Evolutionary conservation across 768 basidiomycete species (phyloP).

Genomic region (Paxillus rubicundulus): DNA sequence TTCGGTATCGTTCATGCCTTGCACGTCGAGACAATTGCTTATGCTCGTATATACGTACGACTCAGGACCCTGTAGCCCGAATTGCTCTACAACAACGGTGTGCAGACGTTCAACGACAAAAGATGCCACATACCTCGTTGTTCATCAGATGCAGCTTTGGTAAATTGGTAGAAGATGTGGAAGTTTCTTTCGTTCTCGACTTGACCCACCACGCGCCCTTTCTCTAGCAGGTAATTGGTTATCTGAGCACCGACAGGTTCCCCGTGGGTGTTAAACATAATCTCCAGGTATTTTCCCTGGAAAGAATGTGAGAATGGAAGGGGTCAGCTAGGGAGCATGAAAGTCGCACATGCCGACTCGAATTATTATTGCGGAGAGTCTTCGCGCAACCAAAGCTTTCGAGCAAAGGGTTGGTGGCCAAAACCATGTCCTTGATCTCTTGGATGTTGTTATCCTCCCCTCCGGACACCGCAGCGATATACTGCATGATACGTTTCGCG

Average conservation of each 20-base stretch:
- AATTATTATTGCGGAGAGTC: slow-evolving; percentile 98
- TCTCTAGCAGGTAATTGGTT: slow-evolving; percentile 97
- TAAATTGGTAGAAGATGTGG: slow-evolving; percentile 99
- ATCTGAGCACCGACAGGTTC: slow-evolving; percentile 98
- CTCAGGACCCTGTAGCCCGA: slow-evolving; percentile 94
- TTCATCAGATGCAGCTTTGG: slow-evolving; percentile 86
- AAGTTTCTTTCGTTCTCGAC: slow-evolving; percentile 96
- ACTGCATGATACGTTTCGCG: slow-evolving; percentile 99
- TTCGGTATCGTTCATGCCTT: slow-evolving; percentile 83
- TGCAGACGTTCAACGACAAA: slow-evolving; percentile 6
- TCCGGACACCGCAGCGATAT: slow-evolving; percentile 95
- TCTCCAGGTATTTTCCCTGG: slow-evolving; percentile 98
- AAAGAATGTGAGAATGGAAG: slow-evolving; percentile 13
- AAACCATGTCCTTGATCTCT: slow-evolving; percentile 99
- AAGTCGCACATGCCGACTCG: slow-evolving; percentile 89
- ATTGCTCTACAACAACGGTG: slow-evolving; percentile 60
- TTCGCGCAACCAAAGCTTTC: slow-evolving; percentile 99
- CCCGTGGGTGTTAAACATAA: slow-evolving; percentile 94
- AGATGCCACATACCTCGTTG: slow-evolving; percentile 68
- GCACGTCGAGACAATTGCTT: slow-evolving; percentile 89
- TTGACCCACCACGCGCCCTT: slow-evolving; percentile 94
- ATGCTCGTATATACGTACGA: slow-evolving; percentile 90
- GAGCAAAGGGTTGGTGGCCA: slow-evolving; percentile 94
- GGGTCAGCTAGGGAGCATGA: not conserved
- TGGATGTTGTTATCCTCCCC: slow-evolving; percentile 88